A percentile compares a stretch with the other conserved stretches of the same genome.
Conservation (phyloP, 805 yeast species). For the Starmerella khaoyaiensis region DNA sequence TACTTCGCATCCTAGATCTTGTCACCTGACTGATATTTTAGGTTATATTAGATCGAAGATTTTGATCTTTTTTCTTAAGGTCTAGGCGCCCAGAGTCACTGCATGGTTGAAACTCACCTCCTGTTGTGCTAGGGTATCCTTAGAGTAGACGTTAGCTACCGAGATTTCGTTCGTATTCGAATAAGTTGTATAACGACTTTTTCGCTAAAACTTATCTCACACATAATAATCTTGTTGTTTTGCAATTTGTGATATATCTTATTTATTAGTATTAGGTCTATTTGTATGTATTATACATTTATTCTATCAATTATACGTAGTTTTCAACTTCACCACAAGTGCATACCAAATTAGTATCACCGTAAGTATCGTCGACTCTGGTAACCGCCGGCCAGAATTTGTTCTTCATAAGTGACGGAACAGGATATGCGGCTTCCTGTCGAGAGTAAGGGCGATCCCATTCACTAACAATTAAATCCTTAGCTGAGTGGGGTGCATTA, state of each 20-base stretch:
- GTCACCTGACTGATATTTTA: too few species aligned
- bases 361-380: constrained; percentile 86
- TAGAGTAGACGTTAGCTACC: constrained; percentile 17
- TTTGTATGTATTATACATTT: not conserved
- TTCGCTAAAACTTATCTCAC: too few species aligned
- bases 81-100: constrained; percentile 28
- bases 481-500: constrained; percentile 84
- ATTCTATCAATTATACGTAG: constrained; percentile 5
- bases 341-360: constrained; percentile 84
- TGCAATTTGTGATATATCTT: too few species aligned
- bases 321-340: constrained; percentile 45
- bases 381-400: constrained; percentile 96
- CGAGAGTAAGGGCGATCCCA: constrained; percentile 90
- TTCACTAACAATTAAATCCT: constrained; percentile 56
- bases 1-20: too few species aligned
- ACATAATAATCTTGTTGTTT: too few species aligned
- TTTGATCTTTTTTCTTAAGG: constrained; percentile 18
- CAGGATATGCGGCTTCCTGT: constrained; percentile 87
- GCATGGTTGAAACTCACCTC: constrained; percentile 21
- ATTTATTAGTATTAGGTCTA: not conserved
- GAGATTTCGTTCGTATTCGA: constrained; percentile 21
- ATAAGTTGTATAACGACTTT: too few species aligned
- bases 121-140: constrained; percentile 26
- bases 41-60: too few species aligned
- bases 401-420: constrained; percentile 53